Evolutionary conservation across 1,139 yeast genomes (phyloP), one percentile per base, ranked within the genome.

Genomic region (Yamadazyma sp.): DNA sequence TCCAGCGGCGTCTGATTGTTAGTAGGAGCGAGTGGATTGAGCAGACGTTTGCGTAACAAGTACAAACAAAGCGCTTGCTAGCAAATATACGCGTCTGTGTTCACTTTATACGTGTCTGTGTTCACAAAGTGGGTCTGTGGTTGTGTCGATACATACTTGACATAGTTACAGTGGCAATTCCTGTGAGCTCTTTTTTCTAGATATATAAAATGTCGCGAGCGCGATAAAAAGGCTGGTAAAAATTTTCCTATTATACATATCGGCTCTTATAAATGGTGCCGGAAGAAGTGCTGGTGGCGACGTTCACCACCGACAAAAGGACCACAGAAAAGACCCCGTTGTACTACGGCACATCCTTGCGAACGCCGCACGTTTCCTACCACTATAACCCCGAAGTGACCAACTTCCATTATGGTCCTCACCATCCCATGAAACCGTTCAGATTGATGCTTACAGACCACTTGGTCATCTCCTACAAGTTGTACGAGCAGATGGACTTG

Each of bases 371-470:
- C 50, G 96, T 89, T 0, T 86, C 96, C 10, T 89, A 89, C 60
- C 97, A 89, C 59, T 88, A 78, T 62, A 89, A 89, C 57, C 88
- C 94, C 26, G 81, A 83, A 40, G 95, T 85, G 0, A 74, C 88
- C 4, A 76, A 80, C 51, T 88, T 82, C 61, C 97, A 88, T 55
- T 89, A 86, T 61, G 97, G 97, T 11, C 86, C 88, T 0, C 77
- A 82, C 44, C 98, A 92, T 62, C 98, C 98, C 10, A 92, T 92
- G 98, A 92, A 92, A 57, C 98, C 98, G n/a, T 88, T 92, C 60
- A 67, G 98, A 44, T 70, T 92, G 41, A 85, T 90, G 90, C 73
- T 92, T 14, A 92, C 98, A 0, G 97, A 92, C 62, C 97, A 89
- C 59, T 66, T 92, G 46, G 94, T 92, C 32, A 78, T 85, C 18